Evolutionary conservation across 2,329 filamentous ascomycete species (phyloP), one percentile per base, ranked within the genome.

Genomic region (Xylaria sp.): DNA sequence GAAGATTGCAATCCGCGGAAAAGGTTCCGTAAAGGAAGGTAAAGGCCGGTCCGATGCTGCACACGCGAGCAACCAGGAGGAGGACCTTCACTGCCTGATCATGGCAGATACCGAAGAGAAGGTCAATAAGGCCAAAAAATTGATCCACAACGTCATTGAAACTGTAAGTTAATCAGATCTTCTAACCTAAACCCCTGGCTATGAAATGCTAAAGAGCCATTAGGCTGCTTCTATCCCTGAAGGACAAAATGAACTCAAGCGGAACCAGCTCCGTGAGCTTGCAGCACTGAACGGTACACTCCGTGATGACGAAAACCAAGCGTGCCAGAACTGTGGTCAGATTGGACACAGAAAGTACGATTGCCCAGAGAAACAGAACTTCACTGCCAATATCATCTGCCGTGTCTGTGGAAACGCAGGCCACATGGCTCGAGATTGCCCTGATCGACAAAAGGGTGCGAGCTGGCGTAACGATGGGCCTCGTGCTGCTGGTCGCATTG

Each of bases 41-140:
- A 99, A 99, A 81, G 96, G 96, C 74, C 94, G 96, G 74, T 98
- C 96, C 84, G 96, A 99, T 81, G 96, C 96, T 76, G 96, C 96
- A 84, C 96, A 99, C 82, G 94, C 95, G 81, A 98, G 96, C 87
- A 99, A 99, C 86, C 96, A 99, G 87, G 96, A 99, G 85, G 96
- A 99, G 83, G 96, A 99, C 80, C 87, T 99, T 65, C 96, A 99
- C 83, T 99, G 96, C 82, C 85, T 99, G 79, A 98, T 99, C 83
- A 99, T 99, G 96, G 96, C 96, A 77, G 96, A 99, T 78, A 98
- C 95, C 42, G 96, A 99, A 84, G 96, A 99, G 70, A 99, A 99
- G 84, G 94, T 99, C 79, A 97, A 97, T 85, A 99, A 98, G 83
- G 96, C 96, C 72, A 99, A 98, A 86, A 94, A 97, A 82, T 83